Base-by-base conservation (phyloP, 1,284 basidiomycete genomes). In the Trichosporon asahii region DNA sequence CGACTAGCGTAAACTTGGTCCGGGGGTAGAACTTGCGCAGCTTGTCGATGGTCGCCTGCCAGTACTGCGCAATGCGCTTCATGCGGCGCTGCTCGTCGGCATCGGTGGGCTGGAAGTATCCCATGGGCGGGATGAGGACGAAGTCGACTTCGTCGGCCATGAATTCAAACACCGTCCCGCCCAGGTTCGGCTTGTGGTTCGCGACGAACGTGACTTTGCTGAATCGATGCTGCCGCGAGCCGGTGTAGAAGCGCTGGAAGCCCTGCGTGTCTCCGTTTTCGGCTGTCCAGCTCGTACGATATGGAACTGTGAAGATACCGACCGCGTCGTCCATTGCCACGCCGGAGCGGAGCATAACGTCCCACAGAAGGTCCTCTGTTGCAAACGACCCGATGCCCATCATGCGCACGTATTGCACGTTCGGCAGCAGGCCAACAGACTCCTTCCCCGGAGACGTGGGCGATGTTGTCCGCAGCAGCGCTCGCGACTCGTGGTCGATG, bases 71-170 rank as follows among this genome's bases (percentile, higher is more conserved):
- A 11, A 31, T 60, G 18, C 55, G 55, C 29, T 60, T 27, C 55
- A 60, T 27, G 15, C 55, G 55, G 2, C 55, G 27, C 14, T 21
- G 14, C 15, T 60, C 55, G 27, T 29, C 27, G 11, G 25, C 27
- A 27, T 31, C 29, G 7, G 55, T 60, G 25, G 55, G 55, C 29
- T 60, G 55, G 55, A 31, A 60, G 55, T 29, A 60, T 4, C 55
- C 55, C 55, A 60, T 29, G 25, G 55, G 55, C 55, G 55, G 55
- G 55, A 60, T 60, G 18, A 60, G 55, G 55, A 60, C 55, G 27
- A 60, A 60, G 55, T 60, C 55, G 25, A 60, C 55, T 27, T 60
- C 55, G 27, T 60, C 55, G 18, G 55, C 55, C 27, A 15, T 29
- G 27, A 60, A 60, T 15, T 60, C 55, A 23, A 60, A 60, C 27